Evolutionary conservation across 2,329 filamentous ascomycete genomes (phyloP), one percentile per base, ranked within the genome.

Genomic region (Myriosclerotinia duriaeana): DNA sequence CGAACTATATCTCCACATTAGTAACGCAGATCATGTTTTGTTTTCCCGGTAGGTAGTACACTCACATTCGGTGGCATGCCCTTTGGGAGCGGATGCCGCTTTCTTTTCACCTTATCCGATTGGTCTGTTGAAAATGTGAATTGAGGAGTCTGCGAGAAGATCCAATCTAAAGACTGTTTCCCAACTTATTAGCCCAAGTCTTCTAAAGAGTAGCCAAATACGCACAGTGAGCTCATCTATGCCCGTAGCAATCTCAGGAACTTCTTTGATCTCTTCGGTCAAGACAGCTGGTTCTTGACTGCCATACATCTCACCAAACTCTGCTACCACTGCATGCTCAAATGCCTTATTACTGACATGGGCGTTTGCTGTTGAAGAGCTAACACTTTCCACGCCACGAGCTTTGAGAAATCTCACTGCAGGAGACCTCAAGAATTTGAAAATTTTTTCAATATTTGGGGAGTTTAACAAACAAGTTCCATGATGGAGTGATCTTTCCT

Each of bases 351-450:
- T 82, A 46, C 76, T 79, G 0, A 92, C 77, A 3, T 86, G 85
- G 1, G 96, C 87, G 78, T 98, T 99, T 9, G 86, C 84, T 14
- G 98, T 89, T 0, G 88, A 87, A 58, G 92, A 96, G 69, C 91
- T 88, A 53, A 98, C 93, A 76, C 94, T 98, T 73, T 95, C 92
- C 0, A 97, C 93, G 0, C 95, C 95, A 68, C 90, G 88, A 0
- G 92, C 91, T 69, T 87, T 87, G 74, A 98, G 89, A 75, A 86
- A 93, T 0, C 83, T 82, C 71, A 88, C 89, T 0, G 90, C 91
- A 0, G 93, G 92, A n/a, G 92, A 93, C 30, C 86, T 84, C 70
- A 99, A 78, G 73, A 94, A 87, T 2, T 83, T 78, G 1, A 88
- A 86, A 38, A 98, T 90, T 52, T 82, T 79, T 40, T 80, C 77